phyloP scores from a whole-genome alignment of 371 early-diverging fungal species.

The Antonospora locustae region DNA sequence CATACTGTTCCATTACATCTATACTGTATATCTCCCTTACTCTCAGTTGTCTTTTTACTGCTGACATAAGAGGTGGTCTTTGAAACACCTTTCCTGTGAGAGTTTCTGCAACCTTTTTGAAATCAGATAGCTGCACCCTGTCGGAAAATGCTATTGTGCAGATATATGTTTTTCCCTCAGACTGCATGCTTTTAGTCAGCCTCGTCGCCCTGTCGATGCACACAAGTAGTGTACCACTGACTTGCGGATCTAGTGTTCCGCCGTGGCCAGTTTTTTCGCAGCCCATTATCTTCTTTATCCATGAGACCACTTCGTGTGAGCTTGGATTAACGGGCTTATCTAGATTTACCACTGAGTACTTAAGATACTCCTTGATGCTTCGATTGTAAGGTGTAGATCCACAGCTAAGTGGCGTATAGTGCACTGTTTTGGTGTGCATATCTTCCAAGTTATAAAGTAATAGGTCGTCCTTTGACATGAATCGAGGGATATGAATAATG shows the following conservation, averaged over 20 bases:
- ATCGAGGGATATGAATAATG: too few relatives aligned
- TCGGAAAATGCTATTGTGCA: constrained; percentile 83
- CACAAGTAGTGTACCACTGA: constrained; percentile 93
- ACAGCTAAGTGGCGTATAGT: constrained; percentile 85
- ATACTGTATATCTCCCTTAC: constrained; percentile 89
- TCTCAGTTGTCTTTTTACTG: constrained; percentile 96
- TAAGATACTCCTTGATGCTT: constrained; percentile 64
- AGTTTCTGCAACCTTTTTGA: constrained; percentile 65
- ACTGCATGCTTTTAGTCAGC: constrained; percentile 93
- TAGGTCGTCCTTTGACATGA: constrained; percentile 19
- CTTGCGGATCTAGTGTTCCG: constrained; percentile 98
- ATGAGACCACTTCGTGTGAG: constrained; percentile 98
- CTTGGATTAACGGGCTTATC: constrained; percentile 97
- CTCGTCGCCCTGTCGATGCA: constrained; percentile 95
- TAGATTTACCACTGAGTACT: constrained; percentile 90
- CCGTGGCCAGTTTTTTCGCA: constrained; percentile 97
- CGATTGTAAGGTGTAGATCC: constrained; percentile 87
- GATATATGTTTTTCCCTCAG: constrained; percentile 92
- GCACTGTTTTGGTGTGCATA: constrained; percentile 81
- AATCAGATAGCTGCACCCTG: constrained; percentile 55
- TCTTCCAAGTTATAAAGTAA: constrained; percentile 73
- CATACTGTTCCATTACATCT: constrained; percentile 83
- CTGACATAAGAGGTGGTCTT: constrained; percentile 95
- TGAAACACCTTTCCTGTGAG: constrained; percentile 93
- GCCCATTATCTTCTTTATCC: constrained; percentile 91